These are phyloP conservation scores for Leptographium radiaticola DNA, from an alignment of 2,329 filamentous ascomycete genomes.

Conservation along the genomic window DNA sequence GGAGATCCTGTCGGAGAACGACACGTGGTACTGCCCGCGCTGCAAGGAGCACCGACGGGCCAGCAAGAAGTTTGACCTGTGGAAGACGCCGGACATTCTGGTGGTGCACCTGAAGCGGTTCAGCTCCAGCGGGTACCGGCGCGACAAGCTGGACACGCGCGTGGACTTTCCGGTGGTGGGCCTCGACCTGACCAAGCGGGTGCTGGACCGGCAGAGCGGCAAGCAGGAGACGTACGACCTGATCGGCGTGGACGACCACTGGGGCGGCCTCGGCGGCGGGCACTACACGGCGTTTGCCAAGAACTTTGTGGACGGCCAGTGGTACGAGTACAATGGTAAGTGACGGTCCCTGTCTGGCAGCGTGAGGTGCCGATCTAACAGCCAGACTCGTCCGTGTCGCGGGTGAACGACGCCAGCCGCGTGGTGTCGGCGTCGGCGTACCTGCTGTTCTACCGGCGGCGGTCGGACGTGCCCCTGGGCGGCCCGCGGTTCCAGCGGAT, in stretches of 20 bases:
- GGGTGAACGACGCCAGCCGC: slow-evolving; percentile 42
- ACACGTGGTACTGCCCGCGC: slow-evolving; percentile 93
- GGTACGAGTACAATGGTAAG: slow-evolving; percentile 96
- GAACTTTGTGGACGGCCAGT: slow-evolving; percentile 78
- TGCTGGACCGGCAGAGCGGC: slow-evolving; percentile 66
- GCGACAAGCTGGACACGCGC: slow-evolving; percentile 82
- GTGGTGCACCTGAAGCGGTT: slow-evolving; percentile 95
- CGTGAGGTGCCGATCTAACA: neutral
- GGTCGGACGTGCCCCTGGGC: slow-evolving; percentile 64
- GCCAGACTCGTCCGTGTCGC: slow-evolving; percentile 61
- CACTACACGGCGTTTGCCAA: slow-evolving; percentile 94
- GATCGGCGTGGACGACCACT: slow-evolving; percentile 93
- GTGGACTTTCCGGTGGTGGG: slow-evolving; percentile 88
- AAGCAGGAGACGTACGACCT: slow-evolving; percentile 83
- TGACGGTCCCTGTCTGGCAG: neutral
- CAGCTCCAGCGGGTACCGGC: slow-evolving; percentile 65
- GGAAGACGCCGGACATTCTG: slow-evolving; percentile 91
- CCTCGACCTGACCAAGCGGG: slow-evolving; percentile 67
- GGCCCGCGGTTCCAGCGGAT: slow-evolving; percentile 63
- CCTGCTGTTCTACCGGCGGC: slow-evolving; percentile 87
- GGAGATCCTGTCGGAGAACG: slow-evolving; percentile 85
- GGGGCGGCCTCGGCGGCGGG: slow-evolving; percentile 80
- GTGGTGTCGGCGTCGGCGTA: slow-evolving; percentile 73
- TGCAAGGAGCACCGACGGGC: slow-evolving; percentile 91
- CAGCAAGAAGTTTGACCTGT: slow-evolving; percentile 92